Base-by-base conservation (phyloP, 1,284 basidiomycete species). In the Cystobasidium sp. region DNA sequence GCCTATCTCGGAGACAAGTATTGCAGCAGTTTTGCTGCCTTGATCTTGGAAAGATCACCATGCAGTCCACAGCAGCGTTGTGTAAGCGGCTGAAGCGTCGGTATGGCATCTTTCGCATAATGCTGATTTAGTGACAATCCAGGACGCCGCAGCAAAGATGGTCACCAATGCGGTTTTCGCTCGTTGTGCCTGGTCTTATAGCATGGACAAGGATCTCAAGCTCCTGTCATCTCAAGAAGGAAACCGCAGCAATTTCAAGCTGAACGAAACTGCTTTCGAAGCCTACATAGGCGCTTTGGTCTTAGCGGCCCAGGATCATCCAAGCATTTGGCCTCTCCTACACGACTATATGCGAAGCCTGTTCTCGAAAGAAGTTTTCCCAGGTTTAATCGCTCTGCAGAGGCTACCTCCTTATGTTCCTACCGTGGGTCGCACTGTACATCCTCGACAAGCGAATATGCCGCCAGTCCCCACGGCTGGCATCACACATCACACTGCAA, bases 131-230 rank as follows among this genome's bases (percentile, higher is more conserved):
- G 3, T 14, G n/a, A n/a, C 47, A 14, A 49, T n/a, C 8, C 24
- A 56, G 53, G 53, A 56, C 24, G 53, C 53, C 24, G 53, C 24
- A 37, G 39, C 10, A 31, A 22, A 56, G 24, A 56, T 56, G 53
- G 53, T 56, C 8, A 56, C 53, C 16, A 56, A 56, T 10, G 53
- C 53, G 31, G 53, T 56, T 37, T 31, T 31, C 18, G 53, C 53
- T 31, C 14, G 53, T 14, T 37, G 24, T 56, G 53, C 53, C 20
- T 56, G 53, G 53, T 20, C 22, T 6, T 56, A 56, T 56, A 37
- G 22, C 18, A 22, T 56, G 9, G 53, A 56, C 20, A 12, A 22
- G 10, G 53, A 56, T 12, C 53, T 56, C 53, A 56, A 37, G 39
- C 10, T 37, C 20, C 24, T 2, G 53, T 22, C 24, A 22, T 31